Base-by-base conservation (phyloP, 306 rosid species). In the Pterocarpus macrocarpus region DNA sequence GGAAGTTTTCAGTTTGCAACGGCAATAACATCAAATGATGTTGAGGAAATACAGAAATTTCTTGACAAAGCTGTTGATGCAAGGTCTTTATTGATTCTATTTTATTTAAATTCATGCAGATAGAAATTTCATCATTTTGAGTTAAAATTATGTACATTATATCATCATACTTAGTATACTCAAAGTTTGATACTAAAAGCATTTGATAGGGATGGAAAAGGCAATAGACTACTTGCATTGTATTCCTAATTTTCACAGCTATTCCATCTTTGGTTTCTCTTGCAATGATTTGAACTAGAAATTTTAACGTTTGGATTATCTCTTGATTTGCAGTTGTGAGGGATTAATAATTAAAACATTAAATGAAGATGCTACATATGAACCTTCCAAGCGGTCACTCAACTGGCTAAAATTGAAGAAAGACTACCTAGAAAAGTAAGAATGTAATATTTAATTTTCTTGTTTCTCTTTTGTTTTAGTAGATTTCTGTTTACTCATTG, bases 351-450 rank as follows among this genome's bases (percentile, higher is more conserved):
- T 91, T 76, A 95, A 95, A 85, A 93, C 99, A 55, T 72, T 95
- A 80, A 50, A 83, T 69, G 90, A 88, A 80, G 99, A 95, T 74
- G 92, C 99, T 64, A 91, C 99, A 4, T 95, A 95, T 62, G 99
- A 95, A 87, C 98, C 99, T 83, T 85, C 97, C 84, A 93, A 79
- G 86, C 82, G 98, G 57, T 95, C 99, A 7, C 93, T 69, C 69
- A 95, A 95, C 82, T 95, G 98, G 97, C 87, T 95, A 85, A 95
- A 95, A 78, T 82, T 95, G 89, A 95, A 95, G 94, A 95, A 95
- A 87, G 98, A 95, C 84, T 93, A 95, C 83, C 45, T 95, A 84
- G 94, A 93, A 0, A 89, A 77, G 98, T 89, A 84, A 86, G 95
- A 80, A 10, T 62, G 36, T 44, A 30, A 64, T 67, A 33, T 70